These are phyloP conservation scores for Cyclotella distinguenda DNA, from an alignment of 108 stramenopile genomes.

Conservation along the genomic window DNA sequence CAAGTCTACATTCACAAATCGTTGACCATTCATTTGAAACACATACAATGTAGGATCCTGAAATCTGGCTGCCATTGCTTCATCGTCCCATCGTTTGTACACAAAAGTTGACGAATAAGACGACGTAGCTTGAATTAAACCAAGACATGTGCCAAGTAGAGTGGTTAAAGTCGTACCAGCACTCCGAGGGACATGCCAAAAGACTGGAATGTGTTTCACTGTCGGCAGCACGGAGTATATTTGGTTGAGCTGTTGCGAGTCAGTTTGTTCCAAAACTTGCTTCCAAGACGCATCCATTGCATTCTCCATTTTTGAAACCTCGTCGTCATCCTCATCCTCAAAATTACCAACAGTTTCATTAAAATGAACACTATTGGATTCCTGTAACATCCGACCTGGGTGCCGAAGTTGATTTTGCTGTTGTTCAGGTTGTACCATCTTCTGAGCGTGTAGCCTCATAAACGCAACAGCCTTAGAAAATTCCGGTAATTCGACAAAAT, in stretches of 20 bases:
- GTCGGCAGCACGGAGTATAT: neutral
- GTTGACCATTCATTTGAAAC: conserved; percentile 21
- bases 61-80: conserved; percentile 17
- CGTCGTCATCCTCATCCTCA: conserved; percentile 9
- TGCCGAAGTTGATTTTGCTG: conserved; percentile 9
- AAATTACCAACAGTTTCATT: neutral
- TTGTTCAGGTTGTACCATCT: conserved; percentile 4
- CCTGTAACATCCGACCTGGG: neutral
- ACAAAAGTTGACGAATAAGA: conserved; percentile 28
- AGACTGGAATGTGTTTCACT: conserved; percentile 31
- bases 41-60: conserved; percentile 24
- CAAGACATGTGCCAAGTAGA: conserved; percentile 20
- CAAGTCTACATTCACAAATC: conserved; percentile 45
- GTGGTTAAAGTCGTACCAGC: conserved; percentile 32
- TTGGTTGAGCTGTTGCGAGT: neutral
- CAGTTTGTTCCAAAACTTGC: conserved; percentile 4
- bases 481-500: conserved; percentile 41
- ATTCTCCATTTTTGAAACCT: conserved; percentile 28
- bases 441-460: conserved; percentile 12
- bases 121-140: conserved; percentile 28
- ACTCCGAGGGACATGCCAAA: conserved; percentile 33
- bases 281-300: conserved; percentile 30
- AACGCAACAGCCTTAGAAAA: conserved; percentile 30
- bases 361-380: neutral
- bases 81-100: conserved; percentile 20